A percentile compares a stretch with the other conserved stretches of the same genome.
Conservation (phyloP, 768 basidiomycete species). For the Saitozyma podzolica region DNA sequence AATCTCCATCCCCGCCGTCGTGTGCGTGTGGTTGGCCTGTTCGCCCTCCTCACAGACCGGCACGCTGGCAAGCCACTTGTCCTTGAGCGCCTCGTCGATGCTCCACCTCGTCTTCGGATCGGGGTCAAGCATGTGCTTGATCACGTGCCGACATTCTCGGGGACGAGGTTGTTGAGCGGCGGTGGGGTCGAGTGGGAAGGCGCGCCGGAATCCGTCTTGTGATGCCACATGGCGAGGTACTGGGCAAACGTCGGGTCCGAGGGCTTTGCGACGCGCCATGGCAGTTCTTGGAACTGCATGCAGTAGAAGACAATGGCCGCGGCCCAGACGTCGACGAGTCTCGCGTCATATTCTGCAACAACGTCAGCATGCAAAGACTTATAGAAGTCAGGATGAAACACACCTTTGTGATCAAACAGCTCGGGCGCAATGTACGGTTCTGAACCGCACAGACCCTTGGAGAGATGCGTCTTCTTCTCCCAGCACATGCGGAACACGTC, state of each 20-base stretch:
- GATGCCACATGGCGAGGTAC: conserved; percentile 60
- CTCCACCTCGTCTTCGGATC: conserved; percentile 72
- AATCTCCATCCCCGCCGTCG: conserved; percentile 41
- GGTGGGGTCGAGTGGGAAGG: conserved; percentile 57
- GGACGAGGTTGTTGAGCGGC: conserved; percentile 85
- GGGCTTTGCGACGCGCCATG: conserved; percentile 91
- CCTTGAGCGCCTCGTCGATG: conserved; percentile 77
- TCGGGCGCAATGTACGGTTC: conserved; percentile 99
- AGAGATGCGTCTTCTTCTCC: conserved; percentile 96
- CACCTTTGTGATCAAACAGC: conserved; percentile 94
- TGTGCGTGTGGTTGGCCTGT: conserved; percentile 41
- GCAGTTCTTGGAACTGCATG: conserved; percentile 91
- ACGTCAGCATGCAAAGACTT: conserved; percentile 4
- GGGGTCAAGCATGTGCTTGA: conserved; percentile 94
- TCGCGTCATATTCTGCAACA: conserved; percentile 84
- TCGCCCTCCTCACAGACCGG: conserved; percentile 69
- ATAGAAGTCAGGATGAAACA: conserved; percentile 52
- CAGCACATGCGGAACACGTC: conserved; percentile 99
- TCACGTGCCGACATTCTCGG: conserved; percentile 73
- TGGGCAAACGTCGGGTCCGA: conserved; percentile 76
- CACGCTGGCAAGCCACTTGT: conserved; percentile 76
- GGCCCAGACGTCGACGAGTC: conserved; percentile 97
- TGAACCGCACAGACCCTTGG: conserved; percentile 92
- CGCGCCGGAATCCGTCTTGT: conserved; percentile 8
- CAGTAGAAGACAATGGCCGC: conserved; percentile 97